Evolutionary conservation across 2,329 filamentous ascomycete species (phyloP), one percentile per base, ranked within the genome.

Genomic region (Botrytis galanthina): DNA sequence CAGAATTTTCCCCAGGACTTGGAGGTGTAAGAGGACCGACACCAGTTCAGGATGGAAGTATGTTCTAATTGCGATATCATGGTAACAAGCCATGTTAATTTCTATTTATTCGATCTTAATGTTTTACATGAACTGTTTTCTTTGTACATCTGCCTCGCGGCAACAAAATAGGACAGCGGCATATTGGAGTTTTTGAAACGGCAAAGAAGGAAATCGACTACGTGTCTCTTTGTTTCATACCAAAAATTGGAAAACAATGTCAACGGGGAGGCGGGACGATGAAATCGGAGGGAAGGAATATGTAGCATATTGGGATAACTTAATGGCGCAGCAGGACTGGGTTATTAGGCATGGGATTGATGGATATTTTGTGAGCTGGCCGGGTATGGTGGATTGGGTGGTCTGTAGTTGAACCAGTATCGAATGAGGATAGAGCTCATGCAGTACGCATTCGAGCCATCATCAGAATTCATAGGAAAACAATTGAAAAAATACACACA

Each of bases 241-340:
- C 39, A 72, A 68, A 71, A 51, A 46, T 70, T 64, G 64, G 61
- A 59, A 67, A 64, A 37, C 35, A 37, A 63, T 75, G 63, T 61
- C 39, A 32, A 46, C 42, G 39, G 48, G 32, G 46, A n/a, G 46
- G 29, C 60, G 22, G 51, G 44, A 59, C 70, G 35, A 44, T 63
- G 42, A 42, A 61, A 57, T 18, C 7, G 60, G 26, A 68, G 16
- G 26, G 48, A 57, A 18, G n/a, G n/a, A n/a, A 60, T 62, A 68
- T 69, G 70, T 75, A 73, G 39, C 62, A 73, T 74, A 72, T 70
- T 29, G 35, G 73, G 74, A 46, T 74, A 60, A 42, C 20, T 69
- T 75, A 74, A 74, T 76, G 74, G 73, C 75, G 74, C 76, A 76
- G 76, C 76, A 61, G 75, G 76, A 69, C 76, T 77, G 82, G 80